phyloP scores from a whole-genome alignment of 495 filamentous ascomycete species.

The Polyplosphaeria fusca region DNA sequence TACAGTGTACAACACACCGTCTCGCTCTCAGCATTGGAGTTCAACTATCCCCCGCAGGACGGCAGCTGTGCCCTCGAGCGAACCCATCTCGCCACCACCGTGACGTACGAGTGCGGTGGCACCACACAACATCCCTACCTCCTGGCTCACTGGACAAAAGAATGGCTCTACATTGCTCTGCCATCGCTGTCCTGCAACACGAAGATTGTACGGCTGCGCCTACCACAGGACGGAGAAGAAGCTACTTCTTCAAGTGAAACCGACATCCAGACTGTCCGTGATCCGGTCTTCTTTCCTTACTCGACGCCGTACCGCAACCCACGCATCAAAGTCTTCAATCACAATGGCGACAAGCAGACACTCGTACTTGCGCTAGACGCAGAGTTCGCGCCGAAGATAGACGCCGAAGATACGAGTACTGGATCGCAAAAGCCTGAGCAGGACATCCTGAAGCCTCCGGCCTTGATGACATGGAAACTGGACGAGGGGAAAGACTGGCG shows the following conservation, averaged over 20 bases:
- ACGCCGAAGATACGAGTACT: too few species aligned
- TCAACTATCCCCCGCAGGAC: neutral
- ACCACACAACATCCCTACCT: slow-evolving; percentile 1
- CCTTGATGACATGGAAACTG: neutral
- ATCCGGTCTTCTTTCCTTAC: slow-evolving; percentile 13
- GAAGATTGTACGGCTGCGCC: slow-evolving; percentile 4
- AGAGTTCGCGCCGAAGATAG: neutral
- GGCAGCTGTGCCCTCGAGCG: slow-evolving; percentile 1
- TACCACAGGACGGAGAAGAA: neutral
- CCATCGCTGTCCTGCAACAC: slow-evolving; percentile 13
- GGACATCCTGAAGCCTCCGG: neutral
- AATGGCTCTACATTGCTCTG: slow-evolving; percentile 10
- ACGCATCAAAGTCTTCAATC: neutral
- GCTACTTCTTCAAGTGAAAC: neutral
- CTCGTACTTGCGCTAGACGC: neutral
- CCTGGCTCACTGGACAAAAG: slow-evolving; percentile 1
- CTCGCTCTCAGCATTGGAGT: neutral
- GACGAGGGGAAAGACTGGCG: neutral
- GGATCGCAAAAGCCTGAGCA: neutral
- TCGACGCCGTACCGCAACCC: slow-evolving; percentile 14
- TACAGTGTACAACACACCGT: neutral
- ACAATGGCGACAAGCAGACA: neutral
- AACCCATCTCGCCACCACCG: slow-evolving; percentile 1
- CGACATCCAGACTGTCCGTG: slow-evolving; percentile 1
- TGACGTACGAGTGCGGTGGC: slow-evolving; percentile 5